Percentiles rank a stretch among this genome's conserved stretches.
These are phyloP conservation scores for Taphrina pruni DNA, from an alignment of 1,139 yeast species.

Conservation along the genomic window DNA sequence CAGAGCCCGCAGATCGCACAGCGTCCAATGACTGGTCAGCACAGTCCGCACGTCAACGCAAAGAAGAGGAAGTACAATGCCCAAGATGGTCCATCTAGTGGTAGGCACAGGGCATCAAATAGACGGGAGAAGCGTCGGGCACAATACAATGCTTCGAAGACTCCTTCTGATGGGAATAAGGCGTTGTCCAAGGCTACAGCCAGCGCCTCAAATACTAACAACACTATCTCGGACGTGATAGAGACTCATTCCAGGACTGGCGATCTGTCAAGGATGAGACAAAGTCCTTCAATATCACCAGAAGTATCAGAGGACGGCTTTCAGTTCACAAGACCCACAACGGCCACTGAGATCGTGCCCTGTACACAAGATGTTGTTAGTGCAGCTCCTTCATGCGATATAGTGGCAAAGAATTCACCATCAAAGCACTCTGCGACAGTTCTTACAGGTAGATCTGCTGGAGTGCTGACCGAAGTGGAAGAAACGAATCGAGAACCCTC, in stretches of 20 bases:
- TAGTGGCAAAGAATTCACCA: not conserved
- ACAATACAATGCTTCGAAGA: not conserved
- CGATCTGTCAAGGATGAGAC: not conserved
- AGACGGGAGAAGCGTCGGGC: constrained; percentile 12
- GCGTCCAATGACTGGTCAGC: not conserved
- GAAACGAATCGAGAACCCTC: too few relatives aligned
- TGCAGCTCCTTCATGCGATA: not conserved
- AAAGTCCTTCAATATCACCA: not conserved
- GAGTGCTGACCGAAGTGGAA: too few relatives aligned
- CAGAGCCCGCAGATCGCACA: not conserved
- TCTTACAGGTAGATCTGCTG: too few relatives aligned
- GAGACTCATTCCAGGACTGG: not conserved
- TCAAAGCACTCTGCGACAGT: not conserved
- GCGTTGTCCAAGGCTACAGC: not conserved
- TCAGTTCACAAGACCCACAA: constrained; percentile 1
- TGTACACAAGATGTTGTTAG: not conserved
- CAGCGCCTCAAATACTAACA: not conserved
- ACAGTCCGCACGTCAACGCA: not conserved
- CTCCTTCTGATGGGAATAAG: not conserved
- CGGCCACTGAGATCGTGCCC: not conserved
- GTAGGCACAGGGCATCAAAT: not conserved
- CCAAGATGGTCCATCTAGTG: not conserved
- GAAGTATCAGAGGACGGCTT: constrained; percentile 2
- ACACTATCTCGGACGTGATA: not conserved
- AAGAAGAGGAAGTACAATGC: not conserved